Evolutionary conservation across 2,329 filamentous ascomycete species (phyloP).

Genomic region (Trichoderma sp.): DNA sequence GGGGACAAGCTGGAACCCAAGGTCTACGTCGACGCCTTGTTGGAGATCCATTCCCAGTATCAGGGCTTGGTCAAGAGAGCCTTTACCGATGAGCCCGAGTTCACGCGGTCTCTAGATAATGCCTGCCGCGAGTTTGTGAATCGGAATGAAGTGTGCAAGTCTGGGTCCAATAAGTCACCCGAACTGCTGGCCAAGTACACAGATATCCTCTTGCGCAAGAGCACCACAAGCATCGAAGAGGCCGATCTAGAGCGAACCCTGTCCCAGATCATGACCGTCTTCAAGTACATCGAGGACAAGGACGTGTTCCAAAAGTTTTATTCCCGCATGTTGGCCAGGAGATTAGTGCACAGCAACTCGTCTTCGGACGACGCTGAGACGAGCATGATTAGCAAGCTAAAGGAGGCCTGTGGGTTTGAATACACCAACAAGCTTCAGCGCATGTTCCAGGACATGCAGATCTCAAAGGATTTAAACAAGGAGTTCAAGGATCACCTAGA

Average conservation of each 20-base stretch:
- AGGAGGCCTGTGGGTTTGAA: slow-evolving; percentile 97
- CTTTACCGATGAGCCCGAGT: slow-evolving; percentile 94
- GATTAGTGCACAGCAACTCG: slow-evolving; percentile 90
- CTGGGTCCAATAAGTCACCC: slow-evolving; percentile 88
- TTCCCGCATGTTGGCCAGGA: slow-evolving; percentile 91
- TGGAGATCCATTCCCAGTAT: slow-evolving; percentile 93
- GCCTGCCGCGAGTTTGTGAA: slow-evolving; percentile 98
- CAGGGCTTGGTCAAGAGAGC: slow-evolving; percentile 86
- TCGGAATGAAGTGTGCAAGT: slow-evolving; percentile 92
- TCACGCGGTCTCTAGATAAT: slow-evolving; percentile 92
- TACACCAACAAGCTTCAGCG: slow-evolving; percentile 99
- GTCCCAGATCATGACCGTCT: slow-evolving; percentile 95
- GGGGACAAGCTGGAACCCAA: slow-evolving; percentile 92
- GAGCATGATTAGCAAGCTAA: slow-evolving; percentile 98
- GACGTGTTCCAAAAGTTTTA: slow-evolving; percentile 99
- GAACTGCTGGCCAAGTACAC: slow-evolving; percentile 95
- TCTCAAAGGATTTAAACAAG: slow-evolving; percentile 92
- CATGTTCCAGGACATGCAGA: slow-evolving; percentile 99
- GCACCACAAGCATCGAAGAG: slow-evolving; percentile 87
- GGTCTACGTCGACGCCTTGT: slow-evolving; percentile 89
- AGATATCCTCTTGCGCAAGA: slow-evolving; percentile 88
- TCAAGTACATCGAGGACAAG: slow-evolving; percentile 99
- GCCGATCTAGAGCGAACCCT: slow-evolving; percentile 86
- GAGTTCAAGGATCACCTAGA: slow-evolving; percentile 78
- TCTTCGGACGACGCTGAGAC: slow-evolving; percentile 97